Evolutionary conservation across 2,329 filamentous ascomycete genomes (phyloP).

Genomic region (Neocatenulostroma microsporum): DNA sequence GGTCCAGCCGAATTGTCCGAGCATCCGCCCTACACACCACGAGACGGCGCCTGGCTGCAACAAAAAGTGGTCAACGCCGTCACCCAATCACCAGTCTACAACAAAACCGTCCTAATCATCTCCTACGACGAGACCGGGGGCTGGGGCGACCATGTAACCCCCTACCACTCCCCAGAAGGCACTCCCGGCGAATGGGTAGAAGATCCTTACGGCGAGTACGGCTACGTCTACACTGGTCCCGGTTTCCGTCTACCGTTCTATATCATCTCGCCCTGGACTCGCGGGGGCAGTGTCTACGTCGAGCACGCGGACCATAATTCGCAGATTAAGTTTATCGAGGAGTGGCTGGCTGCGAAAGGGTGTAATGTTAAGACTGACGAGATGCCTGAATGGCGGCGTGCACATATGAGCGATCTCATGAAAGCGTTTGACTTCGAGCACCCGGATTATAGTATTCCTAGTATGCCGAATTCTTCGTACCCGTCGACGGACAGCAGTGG

Average conservation of each 20-base stretch:
- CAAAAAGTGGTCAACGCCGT: slow-evolving; percentile 47
- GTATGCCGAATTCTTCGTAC: slow-evolving; percentile 37
- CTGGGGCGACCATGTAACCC: slow-evolving; percentile 48
- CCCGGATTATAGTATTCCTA: slow-evolving; percentile 45
- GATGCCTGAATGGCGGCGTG: slow-evolving; percentile 41
- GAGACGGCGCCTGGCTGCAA: slow-evolving; percentile 50
- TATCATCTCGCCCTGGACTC: slow-evolving; percentile 50
- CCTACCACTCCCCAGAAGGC: slow-evolving; percentile 42
- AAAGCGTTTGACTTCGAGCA: slow-evolving; percentile 40
- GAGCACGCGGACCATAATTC: slow-evolving; percentile 50
- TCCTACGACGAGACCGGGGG: slow-evolving; percentile 49
- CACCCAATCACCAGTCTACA: slow-evolving; percentile 43
- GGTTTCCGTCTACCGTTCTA: slow-evolving; percentile 48
- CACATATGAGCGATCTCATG: slow-evolving; percentile 43
- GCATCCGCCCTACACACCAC: slow-evolving; percentile 47
- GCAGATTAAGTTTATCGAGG: slow-evolving; percentile 48
- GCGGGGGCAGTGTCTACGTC: slow-evolving; percentile 47
- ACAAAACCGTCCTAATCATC: slow-evolving; percentile 43
- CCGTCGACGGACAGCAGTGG: slow-evolving; percentile 39
- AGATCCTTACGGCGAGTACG: slow-evolving; percentile 36
- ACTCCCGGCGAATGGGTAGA: slow-evolving; percentile 49
- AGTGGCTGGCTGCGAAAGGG: slow-evolving; percentile 42
- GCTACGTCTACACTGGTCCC: slow-evolving; percentile 39
- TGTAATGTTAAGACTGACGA: slow-evolving; percentile 36
- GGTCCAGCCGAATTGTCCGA: slow-evolving; percentile 46